Percentiles rank a stretch among this genome's conserved stretches.
Evolutionary conservation across 192 early-diverging fungal genomes (phyloP).

Genomic region (Phycomyces nitens): DNA sequence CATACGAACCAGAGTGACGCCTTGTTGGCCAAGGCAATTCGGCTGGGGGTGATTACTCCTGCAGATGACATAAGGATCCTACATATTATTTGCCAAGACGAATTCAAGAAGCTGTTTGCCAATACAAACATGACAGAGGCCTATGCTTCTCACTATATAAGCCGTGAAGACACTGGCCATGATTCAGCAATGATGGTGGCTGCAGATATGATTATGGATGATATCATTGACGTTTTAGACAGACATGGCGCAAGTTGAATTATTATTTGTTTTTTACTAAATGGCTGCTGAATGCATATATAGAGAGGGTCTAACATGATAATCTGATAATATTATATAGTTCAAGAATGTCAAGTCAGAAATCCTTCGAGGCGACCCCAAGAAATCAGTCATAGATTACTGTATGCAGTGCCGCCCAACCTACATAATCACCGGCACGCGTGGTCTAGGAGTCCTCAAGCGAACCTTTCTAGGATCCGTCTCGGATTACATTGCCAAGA

Average conservation of each 20-base stretch:
- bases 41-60: conserved; percentile 10
- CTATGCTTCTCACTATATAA: neutral
- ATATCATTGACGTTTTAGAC: conserved; percentile 13
- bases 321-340: no score
- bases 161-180: neutral
- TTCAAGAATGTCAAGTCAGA: conserved; percentile 20
- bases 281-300: neutral
- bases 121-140: neutral
- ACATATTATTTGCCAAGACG: conserved; percentile 16
- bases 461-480: conserved; percentile 23
- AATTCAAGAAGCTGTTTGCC: neutral
- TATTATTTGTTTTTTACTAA: neutral
- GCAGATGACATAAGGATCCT: conserved; percentile 22
- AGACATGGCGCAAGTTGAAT: conserved; percentile 16
- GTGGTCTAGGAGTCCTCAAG: conserved; percentile 19
- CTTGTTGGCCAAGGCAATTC: conserved; percentile 18
- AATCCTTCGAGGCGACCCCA: conserved; percentile 17
- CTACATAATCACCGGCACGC: conserved; percentile 10
- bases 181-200: neutral
- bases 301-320: no score
- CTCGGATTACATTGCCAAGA: conserved; percentile 12
- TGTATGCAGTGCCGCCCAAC: conserved; percentile 7
- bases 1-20: conserved; percentile 22
- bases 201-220: conserved; percentile 13
- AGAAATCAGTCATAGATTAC: conserved; percentile 24